Evolutionary conservation across 768 basidiomycete species (phyloP).

Genomic region (Podaxis pistillaris): DNA sequence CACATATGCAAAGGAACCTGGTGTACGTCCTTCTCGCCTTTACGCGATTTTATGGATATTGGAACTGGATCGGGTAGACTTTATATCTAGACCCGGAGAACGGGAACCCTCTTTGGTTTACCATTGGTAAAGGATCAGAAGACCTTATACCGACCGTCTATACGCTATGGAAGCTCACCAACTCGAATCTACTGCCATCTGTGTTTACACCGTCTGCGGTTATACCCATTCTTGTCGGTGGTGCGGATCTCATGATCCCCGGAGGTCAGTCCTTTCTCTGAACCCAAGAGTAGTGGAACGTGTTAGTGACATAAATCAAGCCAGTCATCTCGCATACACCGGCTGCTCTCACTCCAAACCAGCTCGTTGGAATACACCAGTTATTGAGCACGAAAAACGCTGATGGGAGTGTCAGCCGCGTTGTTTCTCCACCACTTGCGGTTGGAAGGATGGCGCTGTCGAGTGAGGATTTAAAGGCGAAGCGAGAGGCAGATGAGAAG

Average conservation of each 20-base stretch:
- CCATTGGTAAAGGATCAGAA: conserved; percentile 62
- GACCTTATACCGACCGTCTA: conserved; percentile 80
- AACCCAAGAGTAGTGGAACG: background rate
- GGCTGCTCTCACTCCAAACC: conserved; percentile 34
- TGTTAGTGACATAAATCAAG: conserved; percentile 27
- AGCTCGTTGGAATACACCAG: conserved; percentile 65
- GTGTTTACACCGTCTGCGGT: conserved; percentile 72
- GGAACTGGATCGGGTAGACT: conserved; percentile 38
- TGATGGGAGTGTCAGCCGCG: conserved; percentile 32
- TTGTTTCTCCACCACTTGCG: conserved; percentile 56
- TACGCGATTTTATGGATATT: background rate
- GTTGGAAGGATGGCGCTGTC: conserved; percentile 71
- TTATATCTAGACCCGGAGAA: conserved; percentile 55
- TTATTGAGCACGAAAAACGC: conserved; percentile 29
- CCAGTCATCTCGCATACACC: conserved; percentile 59
- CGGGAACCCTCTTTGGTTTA: conserved; percentile 80
- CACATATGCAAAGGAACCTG: conserved; percentile 62
- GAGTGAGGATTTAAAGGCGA: conserved; percentile 41
- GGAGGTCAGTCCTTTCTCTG: conserved; percentile 55
- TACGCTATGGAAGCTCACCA: conserved; percentile 65
- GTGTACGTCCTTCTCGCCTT: conserved; percentile 42
- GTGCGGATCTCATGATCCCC: conserved; percentile 89
- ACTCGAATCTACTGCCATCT: conserved; percentile 61
- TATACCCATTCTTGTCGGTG: conserved; percentile 66
- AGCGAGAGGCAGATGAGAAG: conserved; percentile 40